Percentiles rank a stretch among this genome's conserved stretches.
phyloP scores from a whole-genome alignment of 208 protist species.

The Borovskyia barvae region DNA sequence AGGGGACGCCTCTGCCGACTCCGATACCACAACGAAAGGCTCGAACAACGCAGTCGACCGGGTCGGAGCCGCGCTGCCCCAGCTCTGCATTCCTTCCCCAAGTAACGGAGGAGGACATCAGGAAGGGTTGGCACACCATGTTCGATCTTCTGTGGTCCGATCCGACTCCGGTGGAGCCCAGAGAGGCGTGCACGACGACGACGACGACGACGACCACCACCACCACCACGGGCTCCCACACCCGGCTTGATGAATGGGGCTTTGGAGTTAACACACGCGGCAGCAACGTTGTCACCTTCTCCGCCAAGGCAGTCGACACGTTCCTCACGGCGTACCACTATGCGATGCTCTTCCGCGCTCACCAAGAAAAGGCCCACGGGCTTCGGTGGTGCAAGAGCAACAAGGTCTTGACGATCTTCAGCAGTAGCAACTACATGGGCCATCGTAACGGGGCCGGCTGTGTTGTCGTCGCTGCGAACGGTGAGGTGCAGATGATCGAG shows the following conservation, averaged over 20 bases:
- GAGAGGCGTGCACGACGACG: constrained; percentile 10
- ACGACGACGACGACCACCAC: background rate
- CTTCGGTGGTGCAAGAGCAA: constrained; percentile 67
- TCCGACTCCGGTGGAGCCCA: constrained; percentile 48
- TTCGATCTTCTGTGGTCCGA: constrained; percentile 86
- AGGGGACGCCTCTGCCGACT: background rate
- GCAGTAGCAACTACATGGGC: constrained; percentile 78
- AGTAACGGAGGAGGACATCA: constrained; percentile 31
- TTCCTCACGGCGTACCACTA: constrained; percentile 65
- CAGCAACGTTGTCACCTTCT: constrained; percentile 64
- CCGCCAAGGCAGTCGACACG: constrained; percentile 58
- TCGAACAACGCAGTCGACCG: background rate
- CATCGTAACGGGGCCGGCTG: constrained; percentile 77
- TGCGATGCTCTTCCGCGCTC: constrained; percentile 74
- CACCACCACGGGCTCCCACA: background rate
- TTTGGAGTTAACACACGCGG: constrained; percentile 66
- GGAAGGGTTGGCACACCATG: constrained; percentile 53
- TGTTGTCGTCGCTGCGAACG: constrained; percentile 51
- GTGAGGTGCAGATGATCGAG: constrained; percentile 71
- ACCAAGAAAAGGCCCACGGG: constrained; percentile 78
- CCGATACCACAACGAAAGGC: no score
- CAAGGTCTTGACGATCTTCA: constrained; percentile 84
- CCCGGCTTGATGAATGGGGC: constrained; percentile 60
- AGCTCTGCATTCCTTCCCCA: constrained; percentile 6
- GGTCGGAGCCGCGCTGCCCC: background rate